Evolutionary conservation across 768 basidiomycete genomes (phyloP).

Genomic region (Lactarius sp.): DNA sequence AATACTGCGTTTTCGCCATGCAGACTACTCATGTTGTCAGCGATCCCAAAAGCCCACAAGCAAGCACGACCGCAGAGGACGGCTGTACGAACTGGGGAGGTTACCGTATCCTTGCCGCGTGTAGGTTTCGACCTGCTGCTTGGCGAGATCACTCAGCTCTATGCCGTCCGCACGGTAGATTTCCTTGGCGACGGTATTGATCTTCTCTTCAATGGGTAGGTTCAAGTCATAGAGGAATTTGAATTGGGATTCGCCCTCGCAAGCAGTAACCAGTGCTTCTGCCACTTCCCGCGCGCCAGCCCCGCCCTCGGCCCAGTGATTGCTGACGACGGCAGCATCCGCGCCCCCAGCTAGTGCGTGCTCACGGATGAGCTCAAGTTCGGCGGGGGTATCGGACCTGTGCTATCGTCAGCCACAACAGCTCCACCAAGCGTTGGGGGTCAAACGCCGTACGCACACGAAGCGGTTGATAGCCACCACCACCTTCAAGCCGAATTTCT

Average conservation of each 20-base stretch:
- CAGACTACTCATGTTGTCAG: conserved; percentile 52
- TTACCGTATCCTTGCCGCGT: conserved; percentile 81
- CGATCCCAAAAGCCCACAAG: conserved; percentile 3
- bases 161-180: conserved; percentile 95
- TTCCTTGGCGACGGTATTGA: conserved; percentile 77
- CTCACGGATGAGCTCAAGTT: conserved; percentile 78
- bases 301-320: conserved; percentile 97
- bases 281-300: conserved; percentile 86
- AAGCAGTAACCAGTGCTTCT: conserved; percentile 84
- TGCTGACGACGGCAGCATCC: conserved; percentile 91
- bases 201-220: conserved; percentile 83
- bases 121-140: conserved; percentile 84
- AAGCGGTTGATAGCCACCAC: conserved; percentile 96
- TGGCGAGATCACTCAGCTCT: conserved; percentile 77
- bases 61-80: neutral
- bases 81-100: conserved; percentile 60
- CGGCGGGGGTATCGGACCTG: conserved; percentile 86
- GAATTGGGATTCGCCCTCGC: conserved; percentile 79
- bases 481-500: conserved; percentile 95
- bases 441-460: conserved; percentile 70
- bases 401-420: neutral
- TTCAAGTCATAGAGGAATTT: conserved; percentile 90
- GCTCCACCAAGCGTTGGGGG: neutral
- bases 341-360: conserved; percentile 82
- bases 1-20: conserved; percentile 98